phyloP scores from a whole-genome alignment of 2,329 filamentous ascomycete species.

The Incumbomyces lentus region DNA sequence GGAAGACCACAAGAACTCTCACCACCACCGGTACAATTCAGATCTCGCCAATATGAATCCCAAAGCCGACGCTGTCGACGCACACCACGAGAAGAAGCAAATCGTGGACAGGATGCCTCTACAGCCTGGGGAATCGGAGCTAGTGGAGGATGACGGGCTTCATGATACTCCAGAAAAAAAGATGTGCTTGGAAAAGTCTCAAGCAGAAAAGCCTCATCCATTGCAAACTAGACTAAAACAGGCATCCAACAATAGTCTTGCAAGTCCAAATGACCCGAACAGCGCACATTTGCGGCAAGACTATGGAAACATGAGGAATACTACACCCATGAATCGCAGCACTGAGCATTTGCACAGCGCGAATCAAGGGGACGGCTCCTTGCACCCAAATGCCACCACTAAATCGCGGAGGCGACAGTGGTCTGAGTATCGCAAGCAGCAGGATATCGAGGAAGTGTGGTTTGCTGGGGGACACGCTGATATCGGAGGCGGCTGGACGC shows the following conservation, averaged over 20 bases:
- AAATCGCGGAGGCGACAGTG: conserved; percentile 13
- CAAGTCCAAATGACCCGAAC: conserved; percentile 7
- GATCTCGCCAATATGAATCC: conserved; percentile 6
- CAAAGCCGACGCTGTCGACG: neutral
- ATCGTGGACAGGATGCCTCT: neutral
- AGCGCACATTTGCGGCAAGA: conserved; percentile 7
- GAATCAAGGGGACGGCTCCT: too few relatives aligned
- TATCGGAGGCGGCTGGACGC: conserved; percentile 54
- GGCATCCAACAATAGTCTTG: conserved; percentile 11
- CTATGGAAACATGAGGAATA: neutral
- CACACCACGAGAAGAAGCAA: neutral
- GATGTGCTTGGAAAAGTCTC: too few relatives aligned
- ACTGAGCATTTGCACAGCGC: too few relatives aligned
- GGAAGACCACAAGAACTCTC: neutral
- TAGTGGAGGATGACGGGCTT: neutral
- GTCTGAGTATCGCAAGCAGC: conserved; percentile 34
- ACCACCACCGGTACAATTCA: conserved; percentile 11
- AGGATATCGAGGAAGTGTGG: conserved; percentile 66
- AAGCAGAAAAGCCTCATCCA: too few relatives aligned
- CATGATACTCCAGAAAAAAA: neutral
- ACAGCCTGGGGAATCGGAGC: neutral
- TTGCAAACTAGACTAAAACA: conserved; percentile 1
- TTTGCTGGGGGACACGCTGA: conserved; percentile 72
- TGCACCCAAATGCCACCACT: too few relatives aligned
- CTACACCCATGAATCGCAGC: too few relatives aligned